These are phyloP conservation scores for Saccharomyces hybrid DNA, from an alignment of 1,139 yeast species.

Conservation along the genomic window DNA sequence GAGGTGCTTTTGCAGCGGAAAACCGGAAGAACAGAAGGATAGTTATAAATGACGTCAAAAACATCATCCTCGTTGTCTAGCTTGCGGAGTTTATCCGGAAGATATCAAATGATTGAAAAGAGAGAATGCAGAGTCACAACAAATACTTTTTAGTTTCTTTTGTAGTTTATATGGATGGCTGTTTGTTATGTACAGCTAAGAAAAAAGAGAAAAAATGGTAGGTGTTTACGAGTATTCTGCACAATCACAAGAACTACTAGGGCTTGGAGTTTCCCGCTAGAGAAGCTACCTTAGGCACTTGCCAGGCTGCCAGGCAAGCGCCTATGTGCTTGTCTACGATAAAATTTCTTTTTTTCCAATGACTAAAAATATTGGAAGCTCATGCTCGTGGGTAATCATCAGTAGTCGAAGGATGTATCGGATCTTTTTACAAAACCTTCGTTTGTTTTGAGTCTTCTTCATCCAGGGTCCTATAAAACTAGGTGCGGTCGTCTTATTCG, in stretches of 20 bases:
- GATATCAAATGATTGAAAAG: too few relatives aligned
- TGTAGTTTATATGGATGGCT: too few relatives aligned
- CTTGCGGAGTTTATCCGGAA: too few relatives aligned
- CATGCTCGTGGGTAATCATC: neutral
- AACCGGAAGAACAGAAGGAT: too few relatives aligned
- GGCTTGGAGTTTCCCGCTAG: neutral
- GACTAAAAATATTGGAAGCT: neutral
- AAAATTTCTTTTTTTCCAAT: neutral
- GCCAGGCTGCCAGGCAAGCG: neutral
- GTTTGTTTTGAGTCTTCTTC: neutral
- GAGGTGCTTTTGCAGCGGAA: too few relatives aligned
- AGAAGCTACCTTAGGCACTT: neutral
- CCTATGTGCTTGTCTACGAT: neutral
- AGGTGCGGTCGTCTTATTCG: neutral
- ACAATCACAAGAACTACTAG: neutral
- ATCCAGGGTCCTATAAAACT: neutral
- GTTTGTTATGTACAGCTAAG: too few relatives aligned
- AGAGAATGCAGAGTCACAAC: too few relatives aligned
- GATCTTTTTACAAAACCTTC: neutral
- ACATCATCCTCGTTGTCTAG: too few relatives aligned
- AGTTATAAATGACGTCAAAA: too few relatives aligned
- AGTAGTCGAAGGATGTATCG: neutral
- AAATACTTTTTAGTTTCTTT: too few relatives aligned
- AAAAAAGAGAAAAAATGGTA: too few relatives aligned
- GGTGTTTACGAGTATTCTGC: too few relatives aligned